phyloP scores from a whole-genome alignment of 352 stramenopile genomes.

The Phytophthora megakarya region DNA sequence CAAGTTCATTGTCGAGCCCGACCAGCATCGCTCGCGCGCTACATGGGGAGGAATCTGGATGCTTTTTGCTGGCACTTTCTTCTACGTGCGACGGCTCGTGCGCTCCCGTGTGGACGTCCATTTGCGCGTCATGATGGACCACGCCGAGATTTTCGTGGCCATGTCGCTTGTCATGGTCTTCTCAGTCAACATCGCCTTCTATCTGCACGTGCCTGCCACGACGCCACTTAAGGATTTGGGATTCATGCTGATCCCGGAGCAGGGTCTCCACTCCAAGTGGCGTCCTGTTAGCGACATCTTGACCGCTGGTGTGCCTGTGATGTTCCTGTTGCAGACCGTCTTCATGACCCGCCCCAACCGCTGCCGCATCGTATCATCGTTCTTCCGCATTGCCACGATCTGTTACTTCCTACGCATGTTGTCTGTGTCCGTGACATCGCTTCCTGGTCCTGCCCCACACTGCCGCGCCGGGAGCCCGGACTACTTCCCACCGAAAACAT shows the following conservation, averaged over 20 bases:
- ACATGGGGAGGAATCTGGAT: constrained; percentile 62
- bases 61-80: constrained; percentile 47
- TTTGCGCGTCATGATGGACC: constrained; percentile 50
- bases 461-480: constrained; percentile 52
- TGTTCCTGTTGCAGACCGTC: constrained; percentile 61
- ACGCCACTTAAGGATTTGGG: constrained; percentile 69
- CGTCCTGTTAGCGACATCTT: constrained; percentile 70
- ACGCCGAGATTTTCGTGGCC: constrained; percentile 72
- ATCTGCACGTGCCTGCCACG: constrained; percentile 62
- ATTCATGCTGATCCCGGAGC: constrained; percentile 78
- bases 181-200: constrained; percentile 75
- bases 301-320: constrained; percentile 58
- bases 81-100: constrained; percentile 53
- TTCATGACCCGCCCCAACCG: constrained; percentile 58
- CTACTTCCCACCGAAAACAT: constrained; percentile 65
- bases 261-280: constrained; percentile 59
- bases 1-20: constrained; percentile 65
- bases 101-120: constrained; percentile 46
- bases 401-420: constrained; percentile 76
- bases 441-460: constrained; percentile 73
- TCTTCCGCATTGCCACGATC: constrained; percentile 73
- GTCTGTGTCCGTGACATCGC: constrained; percentile 68
- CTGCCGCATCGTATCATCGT: constrained; percentile 53
- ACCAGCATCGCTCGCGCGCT: constrained; percentile 47
- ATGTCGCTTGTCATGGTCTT: constrained; percentile 73